A percentile compares a stretch with the other conserved stretches of the same genome.
Conservation (phyloP, 2,329 filamentous ascomycete species). For the Fusarium incarnatum region DNA sequence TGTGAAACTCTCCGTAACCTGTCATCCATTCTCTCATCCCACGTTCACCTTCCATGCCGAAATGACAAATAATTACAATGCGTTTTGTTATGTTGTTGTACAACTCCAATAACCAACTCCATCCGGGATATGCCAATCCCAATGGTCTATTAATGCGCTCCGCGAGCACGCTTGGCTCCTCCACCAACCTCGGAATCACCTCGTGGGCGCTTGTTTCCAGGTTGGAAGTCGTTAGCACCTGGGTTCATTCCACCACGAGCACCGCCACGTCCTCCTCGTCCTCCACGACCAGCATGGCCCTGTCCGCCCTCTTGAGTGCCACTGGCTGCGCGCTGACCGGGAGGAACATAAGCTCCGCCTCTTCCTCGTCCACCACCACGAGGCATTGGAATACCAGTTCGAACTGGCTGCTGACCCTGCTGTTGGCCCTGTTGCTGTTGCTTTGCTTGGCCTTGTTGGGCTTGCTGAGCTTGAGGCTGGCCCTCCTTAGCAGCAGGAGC, state of each 20-base stretch:
- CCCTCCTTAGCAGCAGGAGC: conserved; percentile 30
- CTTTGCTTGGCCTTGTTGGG: conserved; percentile 31
- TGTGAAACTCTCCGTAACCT: conserved; percentile 25
- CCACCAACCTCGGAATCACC: conserved; percentile 62
- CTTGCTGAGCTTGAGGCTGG: conserved; percentile 8
- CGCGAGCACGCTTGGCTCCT: conserved; percentile 58
- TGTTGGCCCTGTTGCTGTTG: conserved; percentile 30
- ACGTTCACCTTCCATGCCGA: conserved; percentile 29
- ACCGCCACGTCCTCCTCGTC: conserved; percentile 59
- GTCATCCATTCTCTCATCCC: conserved; percentile 28
- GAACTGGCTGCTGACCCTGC: conserved; percentile 38
- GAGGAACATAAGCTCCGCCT: conserved; percentile 54
- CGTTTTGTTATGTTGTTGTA: conserved; percentile 41
- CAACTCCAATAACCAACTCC: conserved; percentile 30
- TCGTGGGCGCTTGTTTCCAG: conserved; percentile 67
- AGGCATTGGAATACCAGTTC: conserved; percentile 57
- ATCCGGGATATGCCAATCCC: not conserved
- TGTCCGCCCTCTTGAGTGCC: conserved; percentile 53
- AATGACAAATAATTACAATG: conserved; percentile 40
- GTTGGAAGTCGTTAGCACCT: conserved; percentile 66
- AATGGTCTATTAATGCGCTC: conserved; percentile 50
- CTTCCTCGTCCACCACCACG: conserved; percentile 56
- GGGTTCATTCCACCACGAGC: conserved; percentile 61
- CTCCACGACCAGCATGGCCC: conserved; percentile 49
- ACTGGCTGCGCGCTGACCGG: conserved; percentile 52